Conservation (phyloP, 306 rosid genomes). For the Begonia fuchsioides region DNA sequence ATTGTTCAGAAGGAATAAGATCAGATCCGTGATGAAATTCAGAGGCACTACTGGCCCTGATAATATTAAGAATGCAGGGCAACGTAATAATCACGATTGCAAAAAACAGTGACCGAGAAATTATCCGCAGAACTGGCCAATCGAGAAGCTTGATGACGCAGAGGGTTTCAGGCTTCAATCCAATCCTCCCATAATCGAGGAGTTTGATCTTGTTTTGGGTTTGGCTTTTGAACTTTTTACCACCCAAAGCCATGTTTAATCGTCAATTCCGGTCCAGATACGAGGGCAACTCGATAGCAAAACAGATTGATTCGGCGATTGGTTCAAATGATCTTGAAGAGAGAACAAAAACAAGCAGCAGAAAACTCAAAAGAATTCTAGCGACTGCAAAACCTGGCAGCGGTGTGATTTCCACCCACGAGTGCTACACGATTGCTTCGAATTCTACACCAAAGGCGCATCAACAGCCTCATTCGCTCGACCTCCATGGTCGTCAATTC, state of each 20-base stretch:
- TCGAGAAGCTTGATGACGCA: constrained; percentile 36
- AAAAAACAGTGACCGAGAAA: constrained; percentile 43
- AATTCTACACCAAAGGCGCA: constrained; percentile 34
- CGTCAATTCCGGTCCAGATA: constrained; percentile 1
- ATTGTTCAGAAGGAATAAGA: constrained; percentile 11
- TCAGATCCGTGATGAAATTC: constrained; percentile 10
- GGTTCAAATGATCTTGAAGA: neutral
- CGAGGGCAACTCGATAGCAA: too few relatives aligned
- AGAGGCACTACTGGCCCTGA: constrained; percentile 11
- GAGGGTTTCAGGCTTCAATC: constrained; percentile 16
- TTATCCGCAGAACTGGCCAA: constrained; percentile 27
- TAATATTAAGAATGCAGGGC: constrained; percentile 24
- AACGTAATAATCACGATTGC: constrained; percentile 33
- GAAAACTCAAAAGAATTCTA: constrained; percentile 4
- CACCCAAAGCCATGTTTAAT: neutral
- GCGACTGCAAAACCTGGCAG: constrained; percentile 77
- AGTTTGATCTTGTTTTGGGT: constrained; percentile 16
- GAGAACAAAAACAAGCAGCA: neutral
- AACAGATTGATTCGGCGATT: neutral
- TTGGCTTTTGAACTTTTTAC: neutral
- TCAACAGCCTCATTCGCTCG: constrained; percentile 45
- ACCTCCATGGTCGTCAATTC: constrained; percentile 32
- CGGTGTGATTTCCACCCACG: constrained; percentile 89
- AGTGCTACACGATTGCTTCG: constrained; percentile 32
- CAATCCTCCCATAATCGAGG: constrained; percentile 13